Evolutionary conservation across 805 yeast species (phyloP).

Genomic region (Ogataea sp.): DNA sequence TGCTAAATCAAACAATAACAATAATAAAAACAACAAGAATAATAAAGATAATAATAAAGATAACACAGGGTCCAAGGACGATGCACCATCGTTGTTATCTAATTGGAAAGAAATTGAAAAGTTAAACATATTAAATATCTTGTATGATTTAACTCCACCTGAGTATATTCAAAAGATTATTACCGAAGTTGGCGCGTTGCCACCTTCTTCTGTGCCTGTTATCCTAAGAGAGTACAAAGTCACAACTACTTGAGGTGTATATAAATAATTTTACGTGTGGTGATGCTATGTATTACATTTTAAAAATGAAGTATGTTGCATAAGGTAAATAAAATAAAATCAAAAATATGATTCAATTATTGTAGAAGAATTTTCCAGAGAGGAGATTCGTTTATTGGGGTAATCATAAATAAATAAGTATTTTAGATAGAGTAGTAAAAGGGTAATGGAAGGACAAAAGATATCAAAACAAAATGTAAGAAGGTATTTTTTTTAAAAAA

Average conservation of each 20-base stretch:
- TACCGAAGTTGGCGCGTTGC: slow-evolving; percentile 92
- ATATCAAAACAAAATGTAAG: too few species aligned
- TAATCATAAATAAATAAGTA: too few species aligned
- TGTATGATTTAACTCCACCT: slow-evolving; percentile 94
- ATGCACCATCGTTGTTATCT: slow-evolving; percentile 24
- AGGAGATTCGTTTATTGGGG: too few species aligned
- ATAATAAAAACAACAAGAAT: slow-evolving; percentile 18
- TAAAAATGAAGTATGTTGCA: too few species aligned
- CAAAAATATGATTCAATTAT: too few species aligned
- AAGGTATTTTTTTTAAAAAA: too few species aligned
- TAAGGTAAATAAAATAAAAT: too few species aligned
- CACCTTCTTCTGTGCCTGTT: slow-evolving; percentile 98
- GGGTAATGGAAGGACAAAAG: too few species aligned
- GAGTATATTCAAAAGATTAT: slow-evolving; percentile 89
- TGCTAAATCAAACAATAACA: slow-evolving; percentile 15
- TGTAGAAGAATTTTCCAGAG: too few species aligned
- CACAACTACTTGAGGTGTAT: slow-evolving; percentile 9
- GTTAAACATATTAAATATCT: slow-evolving; percentile 70
- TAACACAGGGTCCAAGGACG: too few species aligned
- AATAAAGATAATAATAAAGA: slow-evolving; percentile 12
- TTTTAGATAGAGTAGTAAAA: too few species aligned
- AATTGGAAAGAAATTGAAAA: slow-evolving; percentile 59
- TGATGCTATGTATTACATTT: too few species aligned
- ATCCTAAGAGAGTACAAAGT: slow-evolving; percentile 84
- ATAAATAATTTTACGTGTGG: background rate